phyloP scores from a whole-genome alignment of 805 yeast species.

The Teunomyces tritomae region DNA sequence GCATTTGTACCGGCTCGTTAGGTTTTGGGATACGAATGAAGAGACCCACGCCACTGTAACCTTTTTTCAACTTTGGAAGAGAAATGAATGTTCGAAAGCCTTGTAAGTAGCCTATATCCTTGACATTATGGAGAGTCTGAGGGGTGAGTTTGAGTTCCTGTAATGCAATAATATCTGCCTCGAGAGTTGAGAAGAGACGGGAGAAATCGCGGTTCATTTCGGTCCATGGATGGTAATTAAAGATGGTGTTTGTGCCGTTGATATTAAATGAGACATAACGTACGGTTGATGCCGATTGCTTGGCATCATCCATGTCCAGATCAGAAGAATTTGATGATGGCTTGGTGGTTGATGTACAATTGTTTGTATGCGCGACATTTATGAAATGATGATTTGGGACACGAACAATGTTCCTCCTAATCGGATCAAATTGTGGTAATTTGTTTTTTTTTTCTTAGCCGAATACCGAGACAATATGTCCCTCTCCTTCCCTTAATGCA shows the following conservation, averaged over 20 bases:
- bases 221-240: conserved; percentile 85
- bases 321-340: too few relatives aligned
- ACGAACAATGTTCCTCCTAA: not conserved
- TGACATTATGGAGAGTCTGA: conserved; percentile 18
- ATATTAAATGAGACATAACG: conserved; percentile 76
- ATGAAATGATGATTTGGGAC: not conserved
- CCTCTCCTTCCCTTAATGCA: too few relatives aligned
- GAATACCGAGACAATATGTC: not conserved
- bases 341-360: too few relatives aligned
- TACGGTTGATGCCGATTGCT: conserved; percentile 14
- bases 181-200: conserved; percentile 48
- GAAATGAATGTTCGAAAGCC: conserved; percentile 67
- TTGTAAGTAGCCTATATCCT: conserved; percentile 52
- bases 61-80: conserved; percentile 65
- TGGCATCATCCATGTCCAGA: not conserved
- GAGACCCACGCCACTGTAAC: conserved; percentile 90
- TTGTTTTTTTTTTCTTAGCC: too few relatives aligned
- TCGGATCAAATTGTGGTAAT: too few relatives aligned
- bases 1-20: conserved; percentile 37
- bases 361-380: too few relatives aligned
- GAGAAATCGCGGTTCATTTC: conserved; percentile 36
- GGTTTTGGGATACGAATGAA: conserved; percentile 57
- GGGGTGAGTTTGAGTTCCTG: conserved; percentile 74
- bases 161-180: conserved; percentile 76
- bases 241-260: conserved; percentile 77